phyloP scores from a whole-genome alignment of 495 filamentous ascomycete species.

The Lophium mytilinum region DNA sequence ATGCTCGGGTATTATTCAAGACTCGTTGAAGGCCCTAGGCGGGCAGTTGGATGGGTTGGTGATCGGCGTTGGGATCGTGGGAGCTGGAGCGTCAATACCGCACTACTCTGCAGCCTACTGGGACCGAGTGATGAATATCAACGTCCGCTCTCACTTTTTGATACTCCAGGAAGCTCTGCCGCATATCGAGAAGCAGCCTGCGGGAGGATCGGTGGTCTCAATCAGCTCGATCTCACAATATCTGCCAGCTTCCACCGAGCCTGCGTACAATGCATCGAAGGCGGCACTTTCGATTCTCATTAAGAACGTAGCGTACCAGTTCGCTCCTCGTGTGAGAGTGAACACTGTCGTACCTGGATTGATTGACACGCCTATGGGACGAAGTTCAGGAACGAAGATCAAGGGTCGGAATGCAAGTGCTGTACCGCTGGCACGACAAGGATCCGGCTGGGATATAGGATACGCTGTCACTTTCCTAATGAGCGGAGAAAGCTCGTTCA shows the following conservation, averaged over 20 bases:
- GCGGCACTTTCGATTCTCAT: neutral
- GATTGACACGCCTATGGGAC: slow-evolving; percentile 1
- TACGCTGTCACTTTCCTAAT: neutral
- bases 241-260: neutral
- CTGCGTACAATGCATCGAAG: neutral
- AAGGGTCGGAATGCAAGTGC: neutral
- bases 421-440: neutral
- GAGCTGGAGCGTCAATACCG: neutral
- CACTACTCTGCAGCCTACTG: neutral
- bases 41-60: neutral
- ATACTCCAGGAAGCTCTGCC: neutral
- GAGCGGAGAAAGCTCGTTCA: neutral
- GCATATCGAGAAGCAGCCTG: neutral
- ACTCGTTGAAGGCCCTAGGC: neutral
- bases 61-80: neutral
- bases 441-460: neutral
- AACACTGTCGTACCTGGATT: neutral
- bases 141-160: neutral
- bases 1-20: neutral
- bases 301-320: neutral
- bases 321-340: neutral
- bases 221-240: neutral
- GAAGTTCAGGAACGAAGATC: neutral
- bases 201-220: neutral
- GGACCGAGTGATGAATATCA: neutral